Percentiles rank a stretch among this genome's conserved stretches.
Evolutionary conservation across 2,329 filamentous ascomycete species (phyloP).

Genomic region (Penicillium hordei): DNA sequence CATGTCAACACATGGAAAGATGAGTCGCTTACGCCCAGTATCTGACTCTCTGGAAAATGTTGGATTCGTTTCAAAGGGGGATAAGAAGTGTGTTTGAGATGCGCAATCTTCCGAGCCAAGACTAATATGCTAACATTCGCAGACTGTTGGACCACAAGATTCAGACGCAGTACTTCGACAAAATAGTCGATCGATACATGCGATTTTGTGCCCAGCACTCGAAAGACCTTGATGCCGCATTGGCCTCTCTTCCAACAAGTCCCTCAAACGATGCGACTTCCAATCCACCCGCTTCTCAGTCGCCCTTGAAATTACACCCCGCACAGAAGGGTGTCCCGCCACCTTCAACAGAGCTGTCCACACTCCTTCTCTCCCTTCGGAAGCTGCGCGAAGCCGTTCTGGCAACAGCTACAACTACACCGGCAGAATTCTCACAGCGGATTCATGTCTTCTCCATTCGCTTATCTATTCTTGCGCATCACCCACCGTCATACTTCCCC

Average conservation of each 20-base stretch:
- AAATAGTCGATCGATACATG: constrained; percentile 86
- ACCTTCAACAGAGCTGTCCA: constrained; percentile 65
- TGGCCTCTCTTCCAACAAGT: constrained; percentile 60
- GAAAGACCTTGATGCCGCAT: constrained; percentile 71
- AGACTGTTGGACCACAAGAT: constrained; percentile 72
- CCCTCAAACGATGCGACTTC: constrained; percentile 40
- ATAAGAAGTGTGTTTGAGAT: constrained; percentile 63
- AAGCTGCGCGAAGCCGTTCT: constrained; percentile 91
- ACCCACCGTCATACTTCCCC: constrained; percentile 86
- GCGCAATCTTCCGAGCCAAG: background rate
- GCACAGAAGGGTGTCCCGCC: constrained; percentile 33
- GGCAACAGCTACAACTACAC: constrained; percentile 65
- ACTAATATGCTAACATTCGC: constrained; percentile 31
- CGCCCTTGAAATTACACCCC: constrained; percentile 21
- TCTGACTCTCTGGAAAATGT: constrained; percentile 78
- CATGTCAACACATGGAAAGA: constrained; percentile 17
- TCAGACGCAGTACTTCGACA: constrained; percentile 83
- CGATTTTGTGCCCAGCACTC: constrained; percentile 77
- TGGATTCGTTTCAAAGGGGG: constrained; percentile 87
- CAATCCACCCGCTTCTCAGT: constrained; percentile 39
- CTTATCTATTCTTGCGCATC: constrained; percentile 73
- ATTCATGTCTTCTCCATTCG: constrained; percentile 91
- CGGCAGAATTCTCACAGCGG: constrained; percentile 79
- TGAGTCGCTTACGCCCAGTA: constrained; percentile 65
- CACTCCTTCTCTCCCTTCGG: constrained; percentile 78